Conservation (phyloP, 345 rosid genomes). For the Schrenkiella parvula region DNA sequence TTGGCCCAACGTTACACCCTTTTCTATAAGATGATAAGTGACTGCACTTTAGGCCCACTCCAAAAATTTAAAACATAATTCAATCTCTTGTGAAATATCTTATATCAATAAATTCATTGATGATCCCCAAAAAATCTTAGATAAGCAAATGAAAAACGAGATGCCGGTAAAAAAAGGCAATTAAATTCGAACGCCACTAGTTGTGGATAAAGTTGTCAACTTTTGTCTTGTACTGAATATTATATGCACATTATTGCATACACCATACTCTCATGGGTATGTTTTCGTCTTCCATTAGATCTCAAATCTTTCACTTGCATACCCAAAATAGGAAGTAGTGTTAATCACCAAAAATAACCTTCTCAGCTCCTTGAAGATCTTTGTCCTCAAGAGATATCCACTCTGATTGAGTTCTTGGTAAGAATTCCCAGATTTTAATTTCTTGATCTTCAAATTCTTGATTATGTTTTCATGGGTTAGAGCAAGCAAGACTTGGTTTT, state of each 20-base stretch:
- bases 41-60: slow-evolving; percentile 8
- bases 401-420: slow-evolving; percentile 6
- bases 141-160: slow-evolving; percentile 1
- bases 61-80: background rate
- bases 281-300: slow-evolving; percentile 19
- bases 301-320: slow-evolving; percentile 22
- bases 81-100: slow-evolving; percentile 10
- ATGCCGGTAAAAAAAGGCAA: slow-evolving; percentile 4
- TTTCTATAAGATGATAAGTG: background rate
- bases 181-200: slow-evolving; percentile 25
- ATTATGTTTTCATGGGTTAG: background rate
- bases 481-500: slow-evolving; percentile 1
- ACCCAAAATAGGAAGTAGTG: slow-evolving; percentile 17
- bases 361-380: background rate
- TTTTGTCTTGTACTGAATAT: slow-evolving; percentile 21
- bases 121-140: slow-evolving; percentile 4
- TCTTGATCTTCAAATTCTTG: background rate
- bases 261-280: background rate
- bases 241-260: slow-evolving; percentile 11
- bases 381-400: background rate
- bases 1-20: background rate
- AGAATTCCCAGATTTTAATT: slow-evolving; percentile 1
- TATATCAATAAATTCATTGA: background rate
- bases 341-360: background rate
- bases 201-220: slow-evolving; percentile 26